These are phyloP conservation scores for Tardiomyces digboiensis DNA, from an alignment of 1,139 yeast species.

Conservation along the genomic window DNA sequence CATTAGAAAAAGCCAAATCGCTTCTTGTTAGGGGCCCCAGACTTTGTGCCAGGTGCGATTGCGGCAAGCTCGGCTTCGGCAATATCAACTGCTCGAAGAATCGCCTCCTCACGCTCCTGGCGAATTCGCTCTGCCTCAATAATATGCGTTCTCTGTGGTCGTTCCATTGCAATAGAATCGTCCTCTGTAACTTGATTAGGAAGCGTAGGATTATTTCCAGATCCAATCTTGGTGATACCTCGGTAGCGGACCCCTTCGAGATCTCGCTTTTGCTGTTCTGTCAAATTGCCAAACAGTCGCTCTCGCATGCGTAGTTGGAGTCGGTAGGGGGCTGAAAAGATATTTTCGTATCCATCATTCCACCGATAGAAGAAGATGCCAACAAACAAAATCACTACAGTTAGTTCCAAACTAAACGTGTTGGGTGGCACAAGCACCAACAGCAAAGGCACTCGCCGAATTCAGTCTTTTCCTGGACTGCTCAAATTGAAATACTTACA, in stretches of 20 bases:
- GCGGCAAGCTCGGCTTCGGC: conserved; percentile 26
- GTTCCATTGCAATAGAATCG: conserved; percentile 43
- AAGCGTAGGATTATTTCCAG: conserved; percentile 21
- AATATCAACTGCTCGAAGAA: conserved; percentile 46
- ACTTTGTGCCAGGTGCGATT: background rate
- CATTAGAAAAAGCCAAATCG: conserved; percentile 31
- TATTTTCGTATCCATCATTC: conserved; percentile 78
- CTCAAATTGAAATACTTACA: background rate
- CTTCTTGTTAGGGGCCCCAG: conserved; percentile 19
- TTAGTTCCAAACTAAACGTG: conserved; percentile 37
- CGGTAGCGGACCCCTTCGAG: conserved; percentile 33
- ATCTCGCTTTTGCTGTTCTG: conserved; percentile 55
- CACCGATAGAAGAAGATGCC: conserved; percentile 69
- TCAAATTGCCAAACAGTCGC: conserved; percentile 39
- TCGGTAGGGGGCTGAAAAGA: conserved; percentile 60
- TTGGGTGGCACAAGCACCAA: conserved; percentile 9
- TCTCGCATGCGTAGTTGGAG: conserved; percentile 49
- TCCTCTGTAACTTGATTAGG: conserved; percentile 21
- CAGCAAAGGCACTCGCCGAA: conserved; percentile 5
- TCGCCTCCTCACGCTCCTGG: conserved; percentile 61
- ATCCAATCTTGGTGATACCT: conserved; percentile 16
- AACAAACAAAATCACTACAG: conserved; percentile 36
- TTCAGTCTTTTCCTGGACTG: too few relatives aligned
- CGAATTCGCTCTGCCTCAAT: conserved; percentile 65
- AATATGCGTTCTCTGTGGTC: conserved; percentile 65